phyloP scores from a whole-genome alignment of 345 rosid species.

The Murraya koenigii region DNA sequence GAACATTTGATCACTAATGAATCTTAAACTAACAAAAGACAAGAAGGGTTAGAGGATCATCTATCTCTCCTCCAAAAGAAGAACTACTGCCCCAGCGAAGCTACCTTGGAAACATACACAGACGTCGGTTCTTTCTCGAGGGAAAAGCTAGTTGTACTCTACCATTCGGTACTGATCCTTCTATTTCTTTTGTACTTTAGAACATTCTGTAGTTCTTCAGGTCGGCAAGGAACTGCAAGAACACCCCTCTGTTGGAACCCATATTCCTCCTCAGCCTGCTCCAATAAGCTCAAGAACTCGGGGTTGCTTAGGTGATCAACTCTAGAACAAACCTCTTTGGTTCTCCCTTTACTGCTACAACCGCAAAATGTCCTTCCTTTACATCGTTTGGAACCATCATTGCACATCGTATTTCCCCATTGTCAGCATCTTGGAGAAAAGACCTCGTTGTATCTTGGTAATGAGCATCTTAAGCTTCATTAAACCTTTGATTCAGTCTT shows the following conservation, averaged over 20 bases:
- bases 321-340: conserved; percentile 52
- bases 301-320: conserved; percentile 17
- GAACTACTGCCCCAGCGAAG: not conserved
- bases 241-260: conserved; percentile 45
- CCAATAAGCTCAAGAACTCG: too few species aligned
- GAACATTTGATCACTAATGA: not conserved
- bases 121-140: too few species aligned
- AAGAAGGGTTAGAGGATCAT: not conserved
- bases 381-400: conserved; percentile 35
- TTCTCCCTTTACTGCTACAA: conserved; percentile 37
- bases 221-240: conserved; percentile 47
- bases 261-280: conserved; percentile 36
- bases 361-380: conserved; percentile 49
- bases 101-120: not conserved
- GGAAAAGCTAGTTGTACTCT: not conserved
- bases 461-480: conserved; percentile 28
- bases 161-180: not conserved
- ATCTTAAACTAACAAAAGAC: not conserved
- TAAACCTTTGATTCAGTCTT: conserved; percentile 17
- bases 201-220: conserved; percentile 51
- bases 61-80: not conserved
- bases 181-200: conserved; percentile 11
- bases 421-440: not conserved
- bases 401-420: not conserved
- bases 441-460: conserved; percentile 16